Percentiles rank a stretch among this genome's conserved stretches.
These are phyloP conservation scores for Theobroma cacao DNA, from an alignment of 345 rosid species.

Conservation along the genomic window DNA sequence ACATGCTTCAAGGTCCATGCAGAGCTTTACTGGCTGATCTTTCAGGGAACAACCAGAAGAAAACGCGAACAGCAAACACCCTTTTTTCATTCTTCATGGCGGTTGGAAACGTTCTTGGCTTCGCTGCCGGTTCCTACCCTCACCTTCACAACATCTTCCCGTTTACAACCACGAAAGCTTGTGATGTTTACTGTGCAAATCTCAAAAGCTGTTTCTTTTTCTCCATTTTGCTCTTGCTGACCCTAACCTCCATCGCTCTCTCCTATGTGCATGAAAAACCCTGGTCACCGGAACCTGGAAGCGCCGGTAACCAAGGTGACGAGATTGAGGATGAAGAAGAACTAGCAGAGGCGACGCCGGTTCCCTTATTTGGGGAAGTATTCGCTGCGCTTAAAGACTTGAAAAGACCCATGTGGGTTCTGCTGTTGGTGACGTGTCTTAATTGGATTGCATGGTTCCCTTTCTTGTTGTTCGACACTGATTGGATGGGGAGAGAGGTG, in stretches of 20 bases:
- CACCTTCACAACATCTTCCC: slow-evolving; percentile 53
- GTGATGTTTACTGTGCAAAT: slow-evolving; percentile 83
- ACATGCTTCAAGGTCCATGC: slow-evolving; percentile 78
- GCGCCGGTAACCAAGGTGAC: background rate
- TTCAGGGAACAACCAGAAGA: slow-evolving; percentile 48
- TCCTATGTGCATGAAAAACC: slow-evolving; percentile 43
- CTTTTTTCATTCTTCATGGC: slow-evolving; percentile 91
- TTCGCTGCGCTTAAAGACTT: slow-evolving; percentile 36
- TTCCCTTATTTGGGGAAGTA: slow-evolving; percentile 41
- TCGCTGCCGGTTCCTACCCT: slow-evolving; percentile 66
- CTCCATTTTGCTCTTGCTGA: slow-evolving; percentile 49
- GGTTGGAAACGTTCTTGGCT: slow-evolving; percentile 81
- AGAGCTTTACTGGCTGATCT: slow-evolving; percentile 86
- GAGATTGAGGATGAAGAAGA: background rate
- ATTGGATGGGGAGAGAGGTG: slow-evolving; percentile 92
- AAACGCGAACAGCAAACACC: slow-evolving; percentile 56
- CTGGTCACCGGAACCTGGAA: slow-evolving; percentile 19
- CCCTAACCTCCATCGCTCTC: slow-evolving; percentile 43
- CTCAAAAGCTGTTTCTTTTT: slow-evolving; percentile 78
- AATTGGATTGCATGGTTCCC: slow-evolving; percentile 83
- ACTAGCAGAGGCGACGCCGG: background rate
- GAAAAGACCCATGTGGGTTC: slow-evolving; percentile 47
- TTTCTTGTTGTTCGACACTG: slow-evolving; percentile 69
- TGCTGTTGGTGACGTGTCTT: slow-evolving; percentile 49
- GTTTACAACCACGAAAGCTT: slow-evolving; percentile 63